phyloP scores from a whole-genome alignment of 2,329 filamentous ascomycete species.

The Tolypocladium pustulatum region DNA sequence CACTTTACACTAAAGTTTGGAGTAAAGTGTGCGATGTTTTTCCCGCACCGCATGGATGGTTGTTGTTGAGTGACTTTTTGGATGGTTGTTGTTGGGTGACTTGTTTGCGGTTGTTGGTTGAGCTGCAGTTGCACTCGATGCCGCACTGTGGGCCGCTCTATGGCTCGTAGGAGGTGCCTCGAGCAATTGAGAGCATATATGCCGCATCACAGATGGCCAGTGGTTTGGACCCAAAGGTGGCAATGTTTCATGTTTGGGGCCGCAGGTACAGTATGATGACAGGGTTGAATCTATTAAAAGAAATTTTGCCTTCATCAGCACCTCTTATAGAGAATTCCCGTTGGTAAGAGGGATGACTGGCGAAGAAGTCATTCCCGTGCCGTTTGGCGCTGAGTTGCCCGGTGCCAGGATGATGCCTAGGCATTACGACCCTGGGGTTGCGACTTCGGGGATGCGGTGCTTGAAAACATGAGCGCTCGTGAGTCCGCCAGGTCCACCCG shows the following conservation, averaged over 20 bases:
- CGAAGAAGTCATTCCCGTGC: no score
- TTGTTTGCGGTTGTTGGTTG: no score
- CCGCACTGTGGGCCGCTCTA: no score
- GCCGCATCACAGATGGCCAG: no score
- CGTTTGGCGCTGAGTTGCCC: background rate
- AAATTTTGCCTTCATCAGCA: background rate
- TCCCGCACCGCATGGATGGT: no score
- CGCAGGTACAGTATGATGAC: background rate
- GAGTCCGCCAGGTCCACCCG: background rate
- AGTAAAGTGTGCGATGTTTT: no score
- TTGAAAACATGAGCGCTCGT: background rate
- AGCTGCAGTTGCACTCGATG: background rate
- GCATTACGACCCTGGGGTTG: background rate
- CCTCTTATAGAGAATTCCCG: no score
- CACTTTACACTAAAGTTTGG: no score
- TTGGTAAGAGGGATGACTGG: no score
- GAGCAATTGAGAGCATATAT: no score
- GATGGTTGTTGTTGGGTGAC: background rate
- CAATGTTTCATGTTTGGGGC: background rate
- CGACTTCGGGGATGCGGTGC: background rate
- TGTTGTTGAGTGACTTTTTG: no score
- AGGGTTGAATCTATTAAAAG: background rate
- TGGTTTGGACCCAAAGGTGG: background rate
- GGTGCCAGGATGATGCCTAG: background rate
- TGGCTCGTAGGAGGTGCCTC: no score